These are phyloP conservation scores for Trichothecium roseum DNA, from an alignment of 2,329 filamentous ascomycete species.

Conservation along the genomic window DNA sequence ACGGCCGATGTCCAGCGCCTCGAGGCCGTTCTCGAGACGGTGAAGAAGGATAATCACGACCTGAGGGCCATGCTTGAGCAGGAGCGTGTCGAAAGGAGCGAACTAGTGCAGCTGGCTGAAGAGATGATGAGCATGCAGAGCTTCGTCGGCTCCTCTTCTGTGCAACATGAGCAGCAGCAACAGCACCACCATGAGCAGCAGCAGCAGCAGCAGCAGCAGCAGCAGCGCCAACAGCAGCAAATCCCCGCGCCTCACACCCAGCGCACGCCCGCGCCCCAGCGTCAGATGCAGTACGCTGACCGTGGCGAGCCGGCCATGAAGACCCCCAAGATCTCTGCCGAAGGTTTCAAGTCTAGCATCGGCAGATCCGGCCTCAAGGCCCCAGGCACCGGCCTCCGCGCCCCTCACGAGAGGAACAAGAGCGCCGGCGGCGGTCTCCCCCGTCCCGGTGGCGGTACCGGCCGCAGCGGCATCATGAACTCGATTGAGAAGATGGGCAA, in stretches of 20 bases:
- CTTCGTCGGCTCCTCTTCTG: conserved; percentile 19
- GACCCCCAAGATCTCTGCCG: conserved; percentile 22
- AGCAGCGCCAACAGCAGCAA: conserved; percentile 11
- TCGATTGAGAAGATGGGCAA: conserved; percentile 84
- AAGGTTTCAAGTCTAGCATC: conserved; percentile 43
- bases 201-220: conserved; percentile 8
- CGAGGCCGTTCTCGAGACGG: conserved; percentile 57
- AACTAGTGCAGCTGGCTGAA: conserved; percentile 70
- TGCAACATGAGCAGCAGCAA: conserved; percentile 5
- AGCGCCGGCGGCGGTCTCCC: conserved; percentile 32
- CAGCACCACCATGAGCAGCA: too few relatives aligned
- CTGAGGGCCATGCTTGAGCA: conserved; percentile 57
- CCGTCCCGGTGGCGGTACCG: conserved; percentile 34
- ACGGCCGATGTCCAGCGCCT: conserved; percentile 68
- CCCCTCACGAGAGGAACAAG: conserved; percentile 33
- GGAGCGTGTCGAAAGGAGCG: conserved; percentile 74
- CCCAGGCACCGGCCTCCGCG: conserved; percentile 38
- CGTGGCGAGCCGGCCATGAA: conserved; percentile 16
- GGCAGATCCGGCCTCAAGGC: conserved; percentile 50
- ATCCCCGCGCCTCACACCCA: conserved; percentile 8
- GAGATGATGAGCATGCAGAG: conserved; percentile 69
- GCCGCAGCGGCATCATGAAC: conserved; percentile 65
- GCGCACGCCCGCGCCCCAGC: conserved; percentile 1
- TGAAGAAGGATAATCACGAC: conserved; percentile 59
- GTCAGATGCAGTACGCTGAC: conserved; percentile 12